Evolutionary conservation across 306 rosid genomes (phyloP), one percentile per base, ranked within the genome.

Genomic region (Dalbergia cochinchinensis): DNA sequence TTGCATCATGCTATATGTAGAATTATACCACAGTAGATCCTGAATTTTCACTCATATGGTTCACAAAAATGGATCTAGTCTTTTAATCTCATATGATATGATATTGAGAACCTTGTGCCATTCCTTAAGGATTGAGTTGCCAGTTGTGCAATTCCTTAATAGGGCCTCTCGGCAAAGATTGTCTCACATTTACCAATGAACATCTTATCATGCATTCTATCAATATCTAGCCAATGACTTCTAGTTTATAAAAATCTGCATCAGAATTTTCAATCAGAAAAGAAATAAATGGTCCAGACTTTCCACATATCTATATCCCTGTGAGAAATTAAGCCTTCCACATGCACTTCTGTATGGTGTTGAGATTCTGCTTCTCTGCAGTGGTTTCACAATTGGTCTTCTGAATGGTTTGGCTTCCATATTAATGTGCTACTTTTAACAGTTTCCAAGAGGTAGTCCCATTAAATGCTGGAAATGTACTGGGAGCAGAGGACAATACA

Each of bases 381-480:
- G 33, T 69, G 78, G 65, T 48, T 67, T 19, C 55, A 48, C 22
- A 85, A 55, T 57, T 48, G 68, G 39, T 86, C 73, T 72, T 77
- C 33, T 73, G 70, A 83, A 26, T 78, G 20, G 48, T 60, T 53
- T 71, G 73, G n/a, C 62, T 58, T 78, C 58, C 60, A 66, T 73
- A 45, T 69, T 63, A 15, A 19, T 6, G n/a, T 9, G 11, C 2
- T 68, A 57, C 31, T 70, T 59, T 45, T 69, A 73, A 86, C 86
- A 95, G 99, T 65, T 92, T 95, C 74, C 99, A 95, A 81, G 99
- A 95, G 85, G 91, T 95, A 5, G 98, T 95, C 51, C 99, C 99
- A 79, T 82, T 95, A 83, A 95, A 87, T 83, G 99, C 99, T 18
- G 99, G 94, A 76, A 95, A 95, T 78, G 99, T 95, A 59, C 77